phyloP scores from a whole-genome alignment of 768 basidiomycete genomes.

The Trametopsis cervina region DNA sequence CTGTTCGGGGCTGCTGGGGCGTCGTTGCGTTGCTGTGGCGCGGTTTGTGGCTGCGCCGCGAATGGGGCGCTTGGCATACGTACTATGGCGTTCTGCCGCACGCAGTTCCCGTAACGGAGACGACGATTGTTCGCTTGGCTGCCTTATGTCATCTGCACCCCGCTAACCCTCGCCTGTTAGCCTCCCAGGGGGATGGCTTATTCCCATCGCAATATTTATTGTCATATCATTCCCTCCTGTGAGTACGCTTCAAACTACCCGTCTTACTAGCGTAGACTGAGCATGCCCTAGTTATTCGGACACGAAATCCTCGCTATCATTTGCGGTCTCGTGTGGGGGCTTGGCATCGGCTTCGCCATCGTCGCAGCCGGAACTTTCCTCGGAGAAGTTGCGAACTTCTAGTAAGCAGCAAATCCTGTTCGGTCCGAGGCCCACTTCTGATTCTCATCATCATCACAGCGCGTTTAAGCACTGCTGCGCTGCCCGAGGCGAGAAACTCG shows the following conservation, averaged over 20 bases:
- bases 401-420: slow-evolving; percentile 40
- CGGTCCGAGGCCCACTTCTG: not conserved
- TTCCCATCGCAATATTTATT: slow-evolving; percentile 38
- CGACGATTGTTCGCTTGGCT: not conserved
- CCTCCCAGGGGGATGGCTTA: slow-evolving; percentile 30
- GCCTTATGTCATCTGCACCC: not conserved
- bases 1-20: not conserved
- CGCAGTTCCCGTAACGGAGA: not conserved
- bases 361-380: slow-evolving; percentile 77
- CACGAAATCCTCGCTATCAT: slow-evolving; percentile 88
- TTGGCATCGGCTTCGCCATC: slow-evolving; percentile 83
- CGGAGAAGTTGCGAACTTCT: slow-evolving; percentile 85
- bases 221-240: slow-evolving; percentile 37
- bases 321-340: slow-evolving; percentile 87
- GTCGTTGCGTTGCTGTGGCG: too few relatives aligned
- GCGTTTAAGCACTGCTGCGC: slow-evolving; percentile 81
- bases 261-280: not conserved
- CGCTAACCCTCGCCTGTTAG: slow-evolving; percentile 12
- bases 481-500: slow-evolving; percentile 64
- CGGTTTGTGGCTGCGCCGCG: not conserved
- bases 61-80: not conserved
- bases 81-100: not conserved
- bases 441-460: slow-evolving; percentile 28
- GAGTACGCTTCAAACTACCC: slow-evolving; percentile 4
- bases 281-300: slow-evolving; percentile 59